phyloP scores from a whole-genome alignment of 176 grass and related monocot species.

The Alopecurus myosuroides region DNA sequence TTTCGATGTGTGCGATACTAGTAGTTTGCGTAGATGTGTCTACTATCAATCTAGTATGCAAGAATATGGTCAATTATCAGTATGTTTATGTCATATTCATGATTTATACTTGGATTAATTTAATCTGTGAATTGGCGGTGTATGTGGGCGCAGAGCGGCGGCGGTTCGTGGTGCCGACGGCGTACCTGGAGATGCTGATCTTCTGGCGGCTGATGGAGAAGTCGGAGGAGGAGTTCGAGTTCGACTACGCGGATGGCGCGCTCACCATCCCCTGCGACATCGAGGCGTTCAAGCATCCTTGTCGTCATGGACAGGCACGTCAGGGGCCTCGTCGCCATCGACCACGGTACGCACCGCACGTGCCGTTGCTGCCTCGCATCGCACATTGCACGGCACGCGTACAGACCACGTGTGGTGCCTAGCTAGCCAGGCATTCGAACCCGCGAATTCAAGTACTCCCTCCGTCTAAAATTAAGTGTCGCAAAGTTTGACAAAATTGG shows the following conservation, averaged over 20 bases:
- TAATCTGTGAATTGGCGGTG: too few species aligned
- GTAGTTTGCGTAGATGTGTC: too few species aligned
- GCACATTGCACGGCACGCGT: not conserved
- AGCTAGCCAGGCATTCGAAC: not conserved
- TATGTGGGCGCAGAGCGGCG: slow-evolving; percentile 39
- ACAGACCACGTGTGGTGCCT: too few species aligned
- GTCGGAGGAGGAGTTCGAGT: slow-evolving; percentile 58
- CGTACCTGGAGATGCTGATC: slow-evolving; percentile 42
- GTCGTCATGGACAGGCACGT: slow-evolving; percentile 41
- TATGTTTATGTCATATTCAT: too few species aligned
- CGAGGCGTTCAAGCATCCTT: slow-evolving; percentile 66
- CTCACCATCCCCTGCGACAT: slow-evolving; percentile 64
- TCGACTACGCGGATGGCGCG: slow-evolving; percentile 36
- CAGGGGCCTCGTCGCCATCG: slow-evolving; percentile 31
- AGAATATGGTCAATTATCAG: too few species aligned
- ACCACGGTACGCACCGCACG: slow-evolving; percentile 53
- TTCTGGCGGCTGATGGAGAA: slow-evolving; percentile 67
- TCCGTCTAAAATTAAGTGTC: too few species aligned
- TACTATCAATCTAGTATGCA: too few species aligned
- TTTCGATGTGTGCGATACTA: too few species aligned
- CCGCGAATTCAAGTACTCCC: too few species aligned
- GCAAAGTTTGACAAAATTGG: too few species aligned
- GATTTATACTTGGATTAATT: too few species aligned
- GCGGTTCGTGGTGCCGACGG: slow-evolving; percentile 71
- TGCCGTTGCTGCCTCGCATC: too few species aligned